Base-by-base conservation (phyloP, 192 early-diverging fungal genomes). In the Chytriomyces sp. region DNA sequence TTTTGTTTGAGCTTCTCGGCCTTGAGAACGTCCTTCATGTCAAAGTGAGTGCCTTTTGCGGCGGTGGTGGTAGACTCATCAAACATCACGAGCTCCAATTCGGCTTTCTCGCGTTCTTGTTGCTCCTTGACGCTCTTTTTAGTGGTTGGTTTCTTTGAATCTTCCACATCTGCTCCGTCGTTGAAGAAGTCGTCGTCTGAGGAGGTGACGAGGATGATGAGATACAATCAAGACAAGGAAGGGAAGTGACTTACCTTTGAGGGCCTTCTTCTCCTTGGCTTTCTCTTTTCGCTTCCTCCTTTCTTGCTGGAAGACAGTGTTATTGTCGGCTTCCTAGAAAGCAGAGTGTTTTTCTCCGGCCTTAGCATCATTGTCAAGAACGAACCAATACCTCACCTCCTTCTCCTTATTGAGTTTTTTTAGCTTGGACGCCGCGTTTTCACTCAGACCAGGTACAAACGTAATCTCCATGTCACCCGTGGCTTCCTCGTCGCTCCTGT, bases 401-500 rank as follows among this genome's bases (percentile, higher is more conserved):
- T 77, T 73, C 44, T 74, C 83, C 52, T 86, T 80, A 66, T 84
- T 88, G 52, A 68, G 14, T 68, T 85, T 82, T 36, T 84, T 81
- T 57, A 91, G 68, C 37, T 83, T 64, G 5, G 84, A 82, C 0
- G 85, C 85, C 0, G 84, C 85, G 30, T 79, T 81, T 74, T 93
- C 92, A 69, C 89, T 93, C 44, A 98, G 77, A 32, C 94, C 96
- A 31, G 96, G 94, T 17, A 91, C 86, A 72, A 99, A 99, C 12
- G 95, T 95, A 62, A 99, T 96, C 78, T 99, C 93, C 93, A 96
- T 89, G 30, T 95, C 93, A 31, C 88, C 73, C 39, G 61, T 91
- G 87, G 91, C 89, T 28, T 92, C 91, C 34, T 88, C 78, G 32
- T 76, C 79, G n/a, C 57, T 70, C 28, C 22, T 33, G 49, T 41